These are phyloP conservation scores for Candida sphagnicola DNA, from an alignment of 805 yeast genomes.

Conservation along the genomic window DNA sequence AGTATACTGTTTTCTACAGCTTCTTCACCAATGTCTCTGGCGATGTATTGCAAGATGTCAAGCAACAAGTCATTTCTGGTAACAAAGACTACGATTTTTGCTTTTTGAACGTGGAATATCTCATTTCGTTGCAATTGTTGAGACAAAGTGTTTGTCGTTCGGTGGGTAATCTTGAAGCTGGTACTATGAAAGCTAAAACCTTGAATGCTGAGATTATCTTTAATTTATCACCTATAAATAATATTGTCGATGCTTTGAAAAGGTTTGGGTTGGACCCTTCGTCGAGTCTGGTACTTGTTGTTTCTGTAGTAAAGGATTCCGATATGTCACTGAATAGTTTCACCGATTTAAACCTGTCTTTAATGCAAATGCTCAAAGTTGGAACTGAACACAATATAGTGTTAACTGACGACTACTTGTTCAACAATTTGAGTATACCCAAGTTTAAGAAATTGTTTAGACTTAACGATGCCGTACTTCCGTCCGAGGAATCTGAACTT, in stretches of 20 bases:
- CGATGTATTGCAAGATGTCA: constrained; percentile 34
- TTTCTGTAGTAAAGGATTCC: constrained; percentile 39
- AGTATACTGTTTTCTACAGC: constrained; percentile 31
- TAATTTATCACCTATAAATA: constrained; percentile 65
- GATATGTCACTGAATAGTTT: constrained; percentile 16
- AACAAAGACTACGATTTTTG: constrained; percentile 55
- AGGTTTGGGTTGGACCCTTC: constrained; percentile 64
- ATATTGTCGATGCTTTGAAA: constrained; percentile 66
- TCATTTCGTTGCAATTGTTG: constrained; percentile 61
- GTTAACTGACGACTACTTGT: constrained; percentile 23
- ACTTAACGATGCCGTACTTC: constrained; percentile 25
- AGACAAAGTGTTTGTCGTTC: constrained; percentile 59
- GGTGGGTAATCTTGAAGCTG: constrained; percentile 45
- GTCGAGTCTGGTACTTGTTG: constrained; percentile 42
- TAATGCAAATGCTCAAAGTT: constrained; percentile 15
- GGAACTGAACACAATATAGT: constrained; percentile 7
- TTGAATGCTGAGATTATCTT: constrained; percentile 70
- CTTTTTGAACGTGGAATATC: constrained; percentile 55
- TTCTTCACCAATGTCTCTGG: constrained; percentile 46
- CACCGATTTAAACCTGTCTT: constrained; percentile 31
- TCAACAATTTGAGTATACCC: constrained; percentile 15
- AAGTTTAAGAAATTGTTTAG: constrained; percentile 36
- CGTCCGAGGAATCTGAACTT: constrained; percentile 8
- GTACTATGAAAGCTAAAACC: constrained; percentile 55
- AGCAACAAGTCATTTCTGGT: constrained; percentile 40